These are phyloP conservation scores for Xylaria sp. DNA, from an alignment of 495 filamentous ascomycete genomes.

Conservation along the genomic window DNA sequence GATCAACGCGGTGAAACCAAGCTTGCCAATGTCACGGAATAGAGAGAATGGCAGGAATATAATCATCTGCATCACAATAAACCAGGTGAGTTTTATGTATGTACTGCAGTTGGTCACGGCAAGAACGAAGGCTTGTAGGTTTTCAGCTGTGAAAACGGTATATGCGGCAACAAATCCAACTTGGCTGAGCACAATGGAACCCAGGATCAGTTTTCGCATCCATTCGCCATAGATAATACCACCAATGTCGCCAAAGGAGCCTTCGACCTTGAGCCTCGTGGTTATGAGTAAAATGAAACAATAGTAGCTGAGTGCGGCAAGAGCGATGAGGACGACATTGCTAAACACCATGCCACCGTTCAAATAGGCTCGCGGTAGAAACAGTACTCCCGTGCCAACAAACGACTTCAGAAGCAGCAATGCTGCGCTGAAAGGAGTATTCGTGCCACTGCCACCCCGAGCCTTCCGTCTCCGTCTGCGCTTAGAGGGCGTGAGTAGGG, in stretches of 20 bases:
- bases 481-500: slow-evolving; percentile 75
- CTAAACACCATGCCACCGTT: slow-evolving; percentile 99
- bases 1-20: slow-evolving; percentile 86
- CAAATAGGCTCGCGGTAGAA: slow-evolving; percentile 87
- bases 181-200: slow-evolving; percentile 91
- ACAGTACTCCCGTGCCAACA: slow-evolving; percentile 96
- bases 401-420: slow-evolving; percentile 93
- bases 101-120: slow-evolving; percentile 82
- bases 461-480: slow-evolving; percentile 75
- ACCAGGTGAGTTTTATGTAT: slow-evolving; percentile 80
- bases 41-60: slow-evolving; percentile 93
- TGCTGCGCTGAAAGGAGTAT: slow-evolving; percentile 73
- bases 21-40: slow-evolving; percentile 93
- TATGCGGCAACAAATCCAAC: slow-evolving; percentile 97
- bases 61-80: slow-evolving; percentile 92
- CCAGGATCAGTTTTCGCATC: slow-evolving; percentile 86
- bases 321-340: slow-evolving; percentile 82
- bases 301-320: slow-evolving; percentile 89
- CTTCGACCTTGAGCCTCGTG: slow-evolving; percentile 81
- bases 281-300: slow-evolving; percentile 93
- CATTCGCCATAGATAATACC: slow-evolving; percentile 87
- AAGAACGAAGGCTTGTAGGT: slow-evolving; percentile 89
- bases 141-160: slow-evolving; percentile 96
- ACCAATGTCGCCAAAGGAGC: slow-evolving; percentile 96
- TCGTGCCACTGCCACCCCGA: slow-evolving; percentile 73